Evolutionary conservation across 1,139 yeast genomes (phyloP).

Genomic region (Oligophagozyma castellii): DNA sequence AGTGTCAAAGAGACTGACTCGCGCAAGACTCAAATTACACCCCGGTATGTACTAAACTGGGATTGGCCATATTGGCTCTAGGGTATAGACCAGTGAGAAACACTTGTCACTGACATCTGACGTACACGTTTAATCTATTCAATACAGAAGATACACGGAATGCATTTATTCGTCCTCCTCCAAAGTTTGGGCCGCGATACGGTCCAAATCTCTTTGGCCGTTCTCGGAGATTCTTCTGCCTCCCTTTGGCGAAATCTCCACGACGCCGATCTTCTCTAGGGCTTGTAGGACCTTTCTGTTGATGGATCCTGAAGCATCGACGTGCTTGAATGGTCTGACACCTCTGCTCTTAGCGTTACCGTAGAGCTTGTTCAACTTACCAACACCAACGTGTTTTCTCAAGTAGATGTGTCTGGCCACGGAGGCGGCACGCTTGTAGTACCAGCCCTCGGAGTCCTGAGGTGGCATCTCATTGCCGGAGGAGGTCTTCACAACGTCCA

Average conservation of each 20-base stretch:
- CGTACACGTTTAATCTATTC: too few species aligned
- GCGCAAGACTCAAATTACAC: too few species aligned
- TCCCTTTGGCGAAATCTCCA: slow-evolving; percentile 95
- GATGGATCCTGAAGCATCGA: slow-evolving; percentile 96
- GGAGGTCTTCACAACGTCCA: slow-evolving; percentile 98
- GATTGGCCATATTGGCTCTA: too few species aligned
- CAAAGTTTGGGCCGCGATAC: slow-evolving; percentile 99
- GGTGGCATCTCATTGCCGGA: slow-evolving; percentile 99
- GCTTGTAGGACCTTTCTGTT: slow-evolving; percentile 98
- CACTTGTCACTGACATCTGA: too few species aligned
- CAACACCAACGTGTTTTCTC: slow-evolving; percentile 99
- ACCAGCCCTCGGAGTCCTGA: slow-evolving; percentile 99
- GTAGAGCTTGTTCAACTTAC: slow-evolving; percentile 96
- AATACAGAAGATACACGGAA: too few species aligned
- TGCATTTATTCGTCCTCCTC: slow-evolving; percentile 64
- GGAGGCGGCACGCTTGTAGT: slow-evolving; percentile 99
- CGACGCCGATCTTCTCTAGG: slow-evolving; percentile 94
- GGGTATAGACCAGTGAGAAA: too few species aligned
- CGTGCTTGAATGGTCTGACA: slow-evolving; percentile 97
- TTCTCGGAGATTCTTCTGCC: slow-evolving; percentile 99
- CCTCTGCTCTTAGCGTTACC: slow-evolving; percentile 99
- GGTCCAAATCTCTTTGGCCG: slow-evolving; percentile 99
- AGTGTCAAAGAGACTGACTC: too few species aligned
- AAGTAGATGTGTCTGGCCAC: slow-evolving; percentile 99
- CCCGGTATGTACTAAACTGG: too few species aligned